These are phyloP conservation scores for Fraxinus nigra DNA, from an alignment of 305 asterid species.

Conservation along the genomic window DNA sequence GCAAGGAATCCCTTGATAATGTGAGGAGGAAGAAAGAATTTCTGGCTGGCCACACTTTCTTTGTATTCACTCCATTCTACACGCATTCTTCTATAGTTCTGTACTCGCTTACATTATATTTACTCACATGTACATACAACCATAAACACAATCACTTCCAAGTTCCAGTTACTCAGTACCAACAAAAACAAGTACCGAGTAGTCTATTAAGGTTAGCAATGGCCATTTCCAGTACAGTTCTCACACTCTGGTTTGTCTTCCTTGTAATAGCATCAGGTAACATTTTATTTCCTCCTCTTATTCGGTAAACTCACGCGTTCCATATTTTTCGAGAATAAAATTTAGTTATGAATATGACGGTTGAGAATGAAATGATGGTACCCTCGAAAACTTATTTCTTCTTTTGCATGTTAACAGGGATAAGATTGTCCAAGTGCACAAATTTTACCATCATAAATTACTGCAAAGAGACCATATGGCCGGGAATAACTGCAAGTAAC, in stretches of 20 bases:
- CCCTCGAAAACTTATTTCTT: neutral
- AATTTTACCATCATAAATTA: slow-evolving; percentile 51
- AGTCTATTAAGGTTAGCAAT: neutral
- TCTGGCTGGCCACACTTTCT: slow-evolving; percentile 19
- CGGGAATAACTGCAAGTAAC: slow-evolving; percentile 50
- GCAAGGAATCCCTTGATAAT: slow-evolving; percentile 54
- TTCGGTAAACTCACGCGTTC: neutral
- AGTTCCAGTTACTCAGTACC: neutral
- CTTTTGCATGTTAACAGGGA: slow-evolving; percentile 29
- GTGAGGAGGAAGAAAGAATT: slow-evolving; percentile 56
- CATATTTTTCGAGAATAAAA: neutral
- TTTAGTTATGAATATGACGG: neutral
- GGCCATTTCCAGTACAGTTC: slow-evolving; percentile 26
- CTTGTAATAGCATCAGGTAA: slow-evolving; percentile 47
- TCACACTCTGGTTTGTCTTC: slow-evolving; percentile 24
- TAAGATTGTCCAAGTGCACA: slow-evolving; percentile 29
- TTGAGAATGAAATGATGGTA: neutral
- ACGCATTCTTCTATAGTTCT: slow-evolving; percentile 46
- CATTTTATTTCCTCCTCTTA: neutral
- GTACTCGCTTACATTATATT: neutral
- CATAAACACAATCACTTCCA: neutral
- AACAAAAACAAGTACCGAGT: neutral
- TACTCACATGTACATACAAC: neutral
- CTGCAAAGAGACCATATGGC: slow-evolving; percentile 68
- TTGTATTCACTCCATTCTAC: slow-evolving; percentile 26